Evolutionary conservation across 345 rosid species (phyloP).

Genomic region (Acer negundo): DNA sequence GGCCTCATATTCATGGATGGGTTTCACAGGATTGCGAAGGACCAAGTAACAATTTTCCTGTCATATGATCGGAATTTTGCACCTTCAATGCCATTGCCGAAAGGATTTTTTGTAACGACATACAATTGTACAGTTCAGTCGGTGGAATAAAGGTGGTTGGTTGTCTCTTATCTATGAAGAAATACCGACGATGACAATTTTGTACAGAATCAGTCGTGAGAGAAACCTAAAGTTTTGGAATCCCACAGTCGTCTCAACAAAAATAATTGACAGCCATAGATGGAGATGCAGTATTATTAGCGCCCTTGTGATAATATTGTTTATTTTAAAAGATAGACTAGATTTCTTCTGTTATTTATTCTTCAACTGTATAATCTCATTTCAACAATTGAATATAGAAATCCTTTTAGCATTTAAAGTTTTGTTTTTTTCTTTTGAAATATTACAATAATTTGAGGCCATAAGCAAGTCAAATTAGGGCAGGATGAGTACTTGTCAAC

Average conservation of each 20-base stretch:
- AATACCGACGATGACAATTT: conserved; percentile 10
- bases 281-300: background rate
- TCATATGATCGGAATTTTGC: background rate
- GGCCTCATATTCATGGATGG: background rate
- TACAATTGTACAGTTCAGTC: too few relatives aligned
- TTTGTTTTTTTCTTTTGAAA: background rate
- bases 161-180: background rate
- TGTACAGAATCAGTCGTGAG: conserved; percentile 28
- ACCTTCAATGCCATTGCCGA: background rate
- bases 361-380: background rate
- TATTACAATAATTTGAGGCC: too few relatives aligned
- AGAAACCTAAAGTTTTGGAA: background rate
- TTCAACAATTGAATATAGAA: background rate
- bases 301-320: background rate
- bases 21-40: background rate
- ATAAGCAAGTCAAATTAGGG: too few relatives aligned
- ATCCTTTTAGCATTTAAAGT: background rate
- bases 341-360: background rate
- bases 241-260: too few relatives aligned
- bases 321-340: background rate
- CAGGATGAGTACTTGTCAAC: background rate
- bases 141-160: too few relatives aligned
- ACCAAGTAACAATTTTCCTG: background rate
- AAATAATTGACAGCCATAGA: background rate
- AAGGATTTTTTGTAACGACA: too few relatives aligned